phyloP scores from a whole-genome alignment of 2,329 filamentous ascomycete species.

The Teratosphaeria zuluensis region DNA sequence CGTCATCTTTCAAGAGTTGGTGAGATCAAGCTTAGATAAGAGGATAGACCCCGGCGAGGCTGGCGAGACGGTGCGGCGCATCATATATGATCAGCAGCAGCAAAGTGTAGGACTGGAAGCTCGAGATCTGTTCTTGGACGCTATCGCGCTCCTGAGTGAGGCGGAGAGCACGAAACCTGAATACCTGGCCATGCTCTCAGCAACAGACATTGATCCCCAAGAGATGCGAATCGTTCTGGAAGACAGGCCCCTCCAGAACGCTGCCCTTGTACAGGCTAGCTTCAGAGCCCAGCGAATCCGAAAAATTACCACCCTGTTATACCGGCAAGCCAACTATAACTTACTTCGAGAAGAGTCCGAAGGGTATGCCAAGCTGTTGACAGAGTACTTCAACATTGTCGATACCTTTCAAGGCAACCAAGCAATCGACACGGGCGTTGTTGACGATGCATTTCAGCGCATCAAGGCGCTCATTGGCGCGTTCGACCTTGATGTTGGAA shows the following conservation, averaged over 20 bases:
- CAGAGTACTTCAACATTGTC: slow-evolving; percentile 86
- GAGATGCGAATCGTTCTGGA: slow-evolving; percentile 80
- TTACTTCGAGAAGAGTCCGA: slow-evolving; percentile 89
- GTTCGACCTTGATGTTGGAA: slow-evolving; percentile 91
- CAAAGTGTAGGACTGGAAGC: slow-evolving; percentile 33
- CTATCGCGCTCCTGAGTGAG: slow-evolving; percentile 68
- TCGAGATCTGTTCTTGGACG: slow-evolving; percentile 67
- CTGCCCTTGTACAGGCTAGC: slow-evolving; percentile 75
- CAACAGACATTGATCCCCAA: slow-evolving; percentile 60
- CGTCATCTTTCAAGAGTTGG: slow-evolving; percentile 73
- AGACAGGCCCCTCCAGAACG: slow-evolving; percentile 58
- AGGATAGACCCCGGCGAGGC: slow-evolving; percentile 59
- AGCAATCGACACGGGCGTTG: slow-evolving; percentile 66
- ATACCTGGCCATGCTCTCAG: slow-evolving; percentile 59
- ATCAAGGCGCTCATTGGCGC: slow-evolving; percentile 93
- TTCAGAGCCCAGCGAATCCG: slow-evolving; percentile 77
- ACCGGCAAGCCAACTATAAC: slow-evolving; percentile 95
- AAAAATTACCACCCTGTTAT: slow-evolving; percentile 84
- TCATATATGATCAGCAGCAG: slow-evolving; percentile 49
- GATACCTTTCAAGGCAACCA: slow-evolving; percentile 49
- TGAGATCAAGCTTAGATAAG: slow-evolving; percentile 62
- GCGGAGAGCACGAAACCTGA: slow-evolving; percentile 48
- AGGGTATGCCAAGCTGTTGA: slow-evolving; percentile 91
- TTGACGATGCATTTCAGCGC: slow-evolving; percentile 77
- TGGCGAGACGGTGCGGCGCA: slow-evolving; percentile 63